Evolutionary conservation across 768 basidiomycete genomes (phyloP).

Genomic region (Boletellus sp.): DNA sequence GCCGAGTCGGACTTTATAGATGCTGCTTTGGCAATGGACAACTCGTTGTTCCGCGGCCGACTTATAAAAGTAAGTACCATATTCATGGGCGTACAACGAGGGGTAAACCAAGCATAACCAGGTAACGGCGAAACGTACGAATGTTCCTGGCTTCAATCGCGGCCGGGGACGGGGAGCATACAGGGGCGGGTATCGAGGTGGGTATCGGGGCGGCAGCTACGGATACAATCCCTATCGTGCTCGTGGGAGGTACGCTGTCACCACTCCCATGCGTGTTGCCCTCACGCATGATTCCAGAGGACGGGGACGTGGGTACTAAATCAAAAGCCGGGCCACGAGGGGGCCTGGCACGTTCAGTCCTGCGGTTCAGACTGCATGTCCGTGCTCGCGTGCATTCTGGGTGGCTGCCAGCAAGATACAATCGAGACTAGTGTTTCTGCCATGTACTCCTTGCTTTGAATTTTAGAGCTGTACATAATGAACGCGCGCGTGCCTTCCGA

Average conservation of each 20-base stretch:
- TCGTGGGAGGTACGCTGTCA: slow-evolving; percentile 65
- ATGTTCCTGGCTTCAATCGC: slow-evolving; percentile 87
- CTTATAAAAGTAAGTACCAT: slow-evolving; percentile 71
- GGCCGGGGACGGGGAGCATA: slow-evolving; percentile 75
- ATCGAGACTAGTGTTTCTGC: slow-evolving; percentile 16
- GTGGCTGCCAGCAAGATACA: slow-evolving; percentile 12
- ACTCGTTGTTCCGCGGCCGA: slow-evolving; percentile 91
- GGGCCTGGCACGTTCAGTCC: slow-evolving; percentile 9
- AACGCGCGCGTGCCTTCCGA: slow-evolving; percentile 4
- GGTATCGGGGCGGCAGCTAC: slow-evolving; percentile 51
- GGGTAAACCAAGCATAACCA: slow-evolving; percentile 28
- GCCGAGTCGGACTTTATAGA: slow-evolving; percentile 89
- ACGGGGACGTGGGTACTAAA: slow-evolving; percentile 66
- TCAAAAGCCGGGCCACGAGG: slow-evolving; percentile 23
- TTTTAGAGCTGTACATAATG: slow-evolving; percentile 31
- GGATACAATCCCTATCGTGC: slow-evolving; percentile 55
- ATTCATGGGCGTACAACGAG: neutral
- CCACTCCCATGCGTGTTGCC: slow-evolving; percentile 7
- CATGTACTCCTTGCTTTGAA: slow-evolving; percentile 30
- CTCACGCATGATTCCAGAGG: slow-evolving; percentile 42
- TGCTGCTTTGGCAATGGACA: slow-evolving; percentile 89
- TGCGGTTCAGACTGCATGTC: slow-evolving; percentile 4
- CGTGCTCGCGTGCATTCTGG: slow-evolving; percentile 8
- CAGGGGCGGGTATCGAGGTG: slow-evolving; percentile 59
- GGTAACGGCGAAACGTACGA: slow-evolving; percentile 96